A percentile compares a stretch with the other conserved stretches of the same genome.
These are phyloP conservation scores for Trifolium repens DNA, from an alignment of 306 rosid genomes.

Conservation along the genomic window DNA sequence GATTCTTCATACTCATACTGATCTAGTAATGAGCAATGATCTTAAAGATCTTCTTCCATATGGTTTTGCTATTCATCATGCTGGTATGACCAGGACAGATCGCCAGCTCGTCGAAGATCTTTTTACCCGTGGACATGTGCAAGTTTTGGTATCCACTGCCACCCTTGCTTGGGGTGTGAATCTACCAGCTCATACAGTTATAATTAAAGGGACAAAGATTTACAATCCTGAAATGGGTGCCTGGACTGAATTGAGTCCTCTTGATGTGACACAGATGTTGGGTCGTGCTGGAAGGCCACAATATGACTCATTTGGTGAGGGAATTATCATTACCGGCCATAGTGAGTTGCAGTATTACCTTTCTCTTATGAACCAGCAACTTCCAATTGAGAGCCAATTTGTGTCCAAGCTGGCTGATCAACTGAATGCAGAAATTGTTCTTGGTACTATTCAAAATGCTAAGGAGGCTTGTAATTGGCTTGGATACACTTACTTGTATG, in stretches of 20 bases:
- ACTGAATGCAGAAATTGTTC: slow-evolving; percentile 87
- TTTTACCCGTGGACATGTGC: slow-evolving; percentile 84
- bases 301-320: slow-evolving; percentile 82
- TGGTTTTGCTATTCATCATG: slow-evolving; percentile 97
- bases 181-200: slow-evolving; percentile 89
- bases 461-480: slow-evolving; percentile 83
- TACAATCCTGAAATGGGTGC: slow-evolving; percentile 96
- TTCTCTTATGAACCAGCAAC: slow-evolving; percentile 90
- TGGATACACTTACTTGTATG: slow-evolving; percentile 79
- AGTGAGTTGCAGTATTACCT: slow-evolving; percentile 89
- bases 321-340: slow-evolving; percentile 83
- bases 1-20: slow-evolving; percentile 91
- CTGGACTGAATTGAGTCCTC: slow-evolving; percentile 95
- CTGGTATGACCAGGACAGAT: slow-evolving; percentile 88
- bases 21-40: slow-evolving; percentile 89
- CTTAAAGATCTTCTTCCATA: slow-evolving; percentile 95
- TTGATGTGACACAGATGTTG: slow-evolving; percentile 93
- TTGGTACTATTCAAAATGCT: slow-evolving; percentile 89
- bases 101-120: slow-evolving; percentile 93
- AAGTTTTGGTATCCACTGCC: slow-evolving; percentile 95
- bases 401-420: slow-evolving; percentile 88
- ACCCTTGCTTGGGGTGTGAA: slow-evolving; percentile 99
- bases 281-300: slow-evolving; percentile 99
- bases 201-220: slow-evolving; percentile 90
- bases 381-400: slow-evolving; percentile 92